Evolutionary conservation across 805 yeast species (phyloP).

Genomic region (Yueomyces sinensis): DNA sequence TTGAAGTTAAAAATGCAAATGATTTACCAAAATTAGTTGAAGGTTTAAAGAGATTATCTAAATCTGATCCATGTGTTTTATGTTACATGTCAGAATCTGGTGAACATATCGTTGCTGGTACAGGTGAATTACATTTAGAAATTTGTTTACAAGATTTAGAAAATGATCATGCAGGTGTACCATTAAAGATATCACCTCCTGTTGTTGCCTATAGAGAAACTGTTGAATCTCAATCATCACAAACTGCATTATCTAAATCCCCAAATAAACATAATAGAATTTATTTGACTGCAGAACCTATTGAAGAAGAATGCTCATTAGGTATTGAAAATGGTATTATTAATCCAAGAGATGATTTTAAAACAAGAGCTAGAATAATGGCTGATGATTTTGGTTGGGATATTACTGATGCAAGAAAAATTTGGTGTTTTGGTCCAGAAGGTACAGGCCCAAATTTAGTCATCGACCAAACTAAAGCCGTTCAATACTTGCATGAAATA

Average conservation of each 20-base stretch:
- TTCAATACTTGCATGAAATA: slow-evolving; percentile 96
- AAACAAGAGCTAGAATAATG: slow-evolving; percentile 96
- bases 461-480: slow-evolving; percentile 99
- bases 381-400: slow-evolving; percentile 99
- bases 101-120: slow-evolving; percentile 99
- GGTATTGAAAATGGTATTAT: slow-evolving; percentile 92
- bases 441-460: slow-evolving; percentile 98
- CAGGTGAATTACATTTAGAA: slow-evolving; percentile 99
- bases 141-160: slow-evolving; percentile 92
- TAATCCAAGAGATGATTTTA: slow-evolving; percentile 94
- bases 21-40: slow-evolving; percentile 99
- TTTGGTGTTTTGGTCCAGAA: slow-evolving; percentile 99
- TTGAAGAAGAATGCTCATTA: slow-evolving; percentile 79
- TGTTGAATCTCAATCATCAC: slow-evolving; percentile 84
- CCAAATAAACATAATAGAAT: slow-evolving; percentile 99
- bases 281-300: slow-evolving; percentile 93
- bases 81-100: slow-evolving; percentile 82
- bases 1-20: slow-evolving; percentile 98
- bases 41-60: slow-evolving; percentile 99
- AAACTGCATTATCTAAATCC: slow-evolving; percentile 95
- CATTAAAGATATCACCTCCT: slow-evolving; percentile 95
- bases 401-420: slow-evolving; percentile 99
- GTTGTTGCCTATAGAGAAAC: slow-evolving; percentile 99
- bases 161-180: slow-evolving; percentile 99
- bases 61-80: slow-evolving; percentile 98